Evolutionary conservation across 495 filamentous ascomycete genomes (phyloP), one percentile per base, ranked within the genome.

Genomic region (Haplographium delicatum): DNA sequence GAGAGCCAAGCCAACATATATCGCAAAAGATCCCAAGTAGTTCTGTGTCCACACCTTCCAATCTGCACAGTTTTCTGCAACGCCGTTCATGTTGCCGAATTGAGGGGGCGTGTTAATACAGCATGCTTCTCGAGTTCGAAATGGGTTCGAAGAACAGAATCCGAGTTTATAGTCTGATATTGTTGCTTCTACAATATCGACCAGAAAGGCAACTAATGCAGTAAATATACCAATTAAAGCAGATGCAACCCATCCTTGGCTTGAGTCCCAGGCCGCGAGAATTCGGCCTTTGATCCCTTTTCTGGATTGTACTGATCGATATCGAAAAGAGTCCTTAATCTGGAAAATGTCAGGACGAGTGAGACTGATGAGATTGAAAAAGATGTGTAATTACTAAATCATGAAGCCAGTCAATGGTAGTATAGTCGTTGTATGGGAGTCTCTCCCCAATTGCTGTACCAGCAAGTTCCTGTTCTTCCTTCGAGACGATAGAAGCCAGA

Each of bases 331-430:
- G 50, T 78, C 73, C 65, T 79, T 79, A 63, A 79, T 68, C 72
- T 75, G 24, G 6, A 41, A 44, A 34, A 1, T 1, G 37, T 19
- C 8, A 24, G 26, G 4, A n/a, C n/a, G 3, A 2, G 22, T 2
- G 9, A 25, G 10, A 31, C 26, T 5, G 7, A 27, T 16, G 16
- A 19, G 57, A 16, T 54, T n/a, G n/a, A n/a, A n/a, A n/a, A n/a
- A n/a, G n/a, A n/a, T n/a, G n/a, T n/a, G n/a, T n/a, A n/a, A n/a
- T n/a, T n/a, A 76, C 76, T 50, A 81, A 58, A 53, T 80, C 77
- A 58, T 80, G 78, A 43, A 80, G 66, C 74, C 75, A 80, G 59
- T 81, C 77, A 54, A 78, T 75, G 2, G 75, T 79, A 4, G 72
- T 73, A 58, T 80, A 80, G 51, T 76, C 71, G 61, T 78, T 78